Percentiles rank a stretch among this genome's conserved stretches.
phyloP scores from a whole-genome alignment of 768 basidiomycete genomes.

The Tricholomella constricta region DNA sequence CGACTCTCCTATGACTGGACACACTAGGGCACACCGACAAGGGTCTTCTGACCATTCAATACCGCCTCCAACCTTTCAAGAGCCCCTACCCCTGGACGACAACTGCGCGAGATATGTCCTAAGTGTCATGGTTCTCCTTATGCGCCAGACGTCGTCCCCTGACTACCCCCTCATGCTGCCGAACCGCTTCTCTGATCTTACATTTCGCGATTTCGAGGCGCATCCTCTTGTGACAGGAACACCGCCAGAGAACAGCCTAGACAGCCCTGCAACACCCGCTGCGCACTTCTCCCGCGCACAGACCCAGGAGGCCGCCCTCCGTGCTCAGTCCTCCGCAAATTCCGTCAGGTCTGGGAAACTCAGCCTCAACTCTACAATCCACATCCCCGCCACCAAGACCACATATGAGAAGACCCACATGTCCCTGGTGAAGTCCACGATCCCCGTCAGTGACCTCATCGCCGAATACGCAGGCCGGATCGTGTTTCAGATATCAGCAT shows the following conservation, averaged over 20 bases:
- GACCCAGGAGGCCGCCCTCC: constrained; percentile 26
- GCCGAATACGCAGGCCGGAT: constrained; percentile 76
- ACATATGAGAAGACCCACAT: constrained; percentile 66
- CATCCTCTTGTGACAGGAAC: constrained; percentile 37
- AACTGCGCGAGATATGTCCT: constrained; percentile 79
- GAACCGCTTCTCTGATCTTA: constrained; percentile 59
- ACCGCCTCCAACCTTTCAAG: constrained; percentile 49
- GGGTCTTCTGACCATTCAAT: constrained; percentile 47
- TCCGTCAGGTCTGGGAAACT: constrained; percentile 38
- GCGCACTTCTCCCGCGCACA: constrained; percentile 5
- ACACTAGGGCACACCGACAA: constrained; percentile 33
- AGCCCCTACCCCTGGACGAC: constrained; percentile 78
- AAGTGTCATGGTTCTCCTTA: constrained; percentile 80
- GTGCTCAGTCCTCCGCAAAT: constrained; percentile 43
- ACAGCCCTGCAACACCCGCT: constrained; percentile 13
- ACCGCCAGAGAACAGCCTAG: constrained; percentile 11
- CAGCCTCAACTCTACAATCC: constrained; percentile 43
- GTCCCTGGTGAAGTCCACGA: constrained; percentile 55
- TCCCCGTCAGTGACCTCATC: constrained; percentile 62
- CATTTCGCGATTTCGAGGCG: constrained; percentile 74
- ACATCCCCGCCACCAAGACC: constrained; percentile 37
- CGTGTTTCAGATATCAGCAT: constrained; percentile 83
- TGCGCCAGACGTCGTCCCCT: constrained; percentile 66
- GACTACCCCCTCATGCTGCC: constrained; percentile 58
- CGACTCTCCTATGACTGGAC: constrained; percentile 39